Evolutionary conservation across 176 grass and related monocot species (phyloP).

Genomic region (Echinochloa phyllopogon): DNA sequence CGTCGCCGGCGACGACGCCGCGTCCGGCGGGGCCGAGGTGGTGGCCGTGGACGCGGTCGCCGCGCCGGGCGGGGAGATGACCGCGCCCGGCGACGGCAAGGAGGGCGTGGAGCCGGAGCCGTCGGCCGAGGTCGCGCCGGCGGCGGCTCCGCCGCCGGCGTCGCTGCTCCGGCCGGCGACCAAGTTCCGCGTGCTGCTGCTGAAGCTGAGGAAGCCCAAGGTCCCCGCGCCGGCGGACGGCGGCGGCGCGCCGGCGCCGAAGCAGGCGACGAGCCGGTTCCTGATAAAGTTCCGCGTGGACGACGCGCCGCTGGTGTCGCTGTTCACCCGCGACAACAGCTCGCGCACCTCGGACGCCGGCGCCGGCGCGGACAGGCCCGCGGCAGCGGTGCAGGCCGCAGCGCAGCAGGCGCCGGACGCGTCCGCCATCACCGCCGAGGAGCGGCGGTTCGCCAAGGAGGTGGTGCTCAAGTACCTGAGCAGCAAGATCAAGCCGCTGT

Average conservation of each 20-base stretch:
- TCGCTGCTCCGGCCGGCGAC: constrained; percentile 68
- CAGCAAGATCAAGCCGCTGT: constrained; percentile 88
- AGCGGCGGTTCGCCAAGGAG: constrained; percentile 77
- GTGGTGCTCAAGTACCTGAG: constrained; percentile 79
- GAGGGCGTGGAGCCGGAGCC: constrained; percentile 25
- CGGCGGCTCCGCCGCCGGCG: not conserved
- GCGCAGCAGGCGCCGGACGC: not conserved
- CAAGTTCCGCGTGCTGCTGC: constrained; percentile 82
- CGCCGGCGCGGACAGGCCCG: not conserved
- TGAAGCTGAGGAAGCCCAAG: constrained; percentile 68
- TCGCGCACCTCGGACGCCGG: constrained; percentile 54
- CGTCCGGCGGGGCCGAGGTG: constrained; percentile 12
- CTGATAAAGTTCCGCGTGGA: constrained; percentile 81
- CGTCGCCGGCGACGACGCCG: constrained; percentile 47
- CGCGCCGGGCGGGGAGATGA: not conserved
- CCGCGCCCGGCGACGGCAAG: not conserved
- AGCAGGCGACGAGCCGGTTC: constrained; percentile 63
- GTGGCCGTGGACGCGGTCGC: not conserved
- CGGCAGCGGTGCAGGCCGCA: not conserved
- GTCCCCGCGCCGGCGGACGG: not conserved
- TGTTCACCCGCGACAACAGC: constrained; percentile 86
- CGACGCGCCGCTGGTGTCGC: constrained; percentile 60
- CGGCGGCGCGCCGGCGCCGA: not conserved
- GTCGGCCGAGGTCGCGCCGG: not conserved
- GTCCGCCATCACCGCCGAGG: constrained; percentile 55